Evolutionary conservation across 805 yeast species (phyloP).

Genomic region (Saccharomycopsis selenospora): DNA sequence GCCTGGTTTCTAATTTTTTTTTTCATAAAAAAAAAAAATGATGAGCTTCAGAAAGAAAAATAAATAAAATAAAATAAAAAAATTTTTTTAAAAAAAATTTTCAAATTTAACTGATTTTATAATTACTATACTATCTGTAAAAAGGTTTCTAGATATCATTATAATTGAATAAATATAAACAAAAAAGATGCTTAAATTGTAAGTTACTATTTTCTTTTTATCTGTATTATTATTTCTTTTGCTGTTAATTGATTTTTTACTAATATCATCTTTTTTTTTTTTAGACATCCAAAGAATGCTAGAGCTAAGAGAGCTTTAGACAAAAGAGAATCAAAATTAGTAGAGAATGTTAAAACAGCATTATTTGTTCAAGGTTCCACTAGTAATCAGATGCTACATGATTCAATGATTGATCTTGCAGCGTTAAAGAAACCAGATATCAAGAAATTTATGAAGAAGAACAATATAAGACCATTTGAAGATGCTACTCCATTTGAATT

Average conservation of each 20-base stretch:
- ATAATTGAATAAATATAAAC: too few species aligned
- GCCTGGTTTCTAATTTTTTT: too few species aligned
- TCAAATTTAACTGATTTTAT: too few species aligned
- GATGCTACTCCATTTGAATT: slow-evolving; percentile 81
- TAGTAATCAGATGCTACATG: slow-evolving; percentile 72
- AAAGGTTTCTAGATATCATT: too few species aligned
- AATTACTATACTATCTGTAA: too few species aligned
- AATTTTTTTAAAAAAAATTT: too few species aligned
- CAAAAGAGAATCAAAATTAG: slow-evolving; percentile 77
- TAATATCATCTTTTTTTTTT: slow-evolving; percentile 23
- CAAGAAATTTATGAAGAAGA: slow-evolving; percentile 82
- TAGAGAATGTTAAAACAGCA: slow-evolving; percentile 85
- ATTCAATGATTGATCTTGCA: slow-evolving; percentile 80
- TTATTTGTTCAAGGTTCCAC: slow-evolving; percentile 87
- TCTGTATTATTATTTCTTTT: too few species aligned
- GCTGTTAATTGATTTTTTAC: background rate
- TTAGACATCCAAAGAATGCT: slow-evolving; percentile 87
- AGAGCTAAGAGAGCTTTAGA: slow-evolving; percentile 93
- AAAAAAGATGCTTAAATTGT: too few species aligned
- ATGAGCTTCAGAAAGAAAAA: too few species aligned
- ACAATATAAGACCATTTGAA: slow-evolving; percentile 88
- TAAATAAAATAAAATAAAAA: too few species aligned
- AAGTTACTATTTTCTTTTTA: too few species aligned
- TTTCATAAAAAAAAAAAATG: too few species aligned
- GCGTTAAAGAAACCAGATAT: slow-evolving; percentile 87